These are phyloP conservation scores for Verbascum thapsus DNA, from an alignment of 257 asterid genomes.

Conservation along the genomic window DNA sequence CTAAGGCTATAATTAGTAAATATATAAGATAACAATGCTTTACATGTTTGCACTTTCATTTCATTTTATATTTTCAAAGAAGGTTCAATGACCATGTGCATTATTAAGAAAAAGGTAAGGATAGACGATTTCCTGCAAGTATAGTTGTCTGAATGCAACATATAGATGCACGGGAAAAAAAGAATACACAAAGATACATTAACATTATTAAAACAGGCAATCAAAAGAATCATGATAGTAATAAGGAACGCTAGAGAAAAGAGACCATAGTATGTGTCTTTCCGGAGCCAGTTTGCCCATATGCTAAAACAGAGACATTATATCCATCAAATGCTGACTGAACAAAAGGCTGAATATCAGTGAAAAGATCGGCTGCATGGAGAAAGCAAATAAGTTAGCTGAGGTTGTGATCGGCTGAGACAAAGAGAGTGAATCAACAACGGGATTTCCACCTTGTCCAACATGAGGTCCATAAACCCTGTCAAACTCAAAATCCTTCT, in stretches of 20 bases:
- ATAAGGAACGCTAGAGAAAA: conserved; percentile 34
- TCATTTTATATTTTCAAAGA: conserved; percentile 12
- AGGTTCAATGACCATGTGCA: neutral
- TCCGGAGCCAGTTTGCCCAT: conserved; percentile 88
- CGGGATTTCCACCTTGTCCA: conserved; percentile 69
- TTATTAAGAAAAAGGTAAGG: conserved; percentile 1
- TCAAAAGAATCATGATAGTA: conserved; percentile 21
- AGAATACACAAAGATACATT: conserved; percentile 17
- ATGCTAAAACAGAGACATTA: conserved; percentile 82
- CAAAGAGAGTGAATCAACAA: conserved; percentile 24
- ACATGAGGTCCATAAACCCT: conserved; percentile 98
- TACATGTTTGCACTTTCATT: conserved; percentile 13
- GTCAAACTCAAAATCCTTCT: conserved; percentile 97
- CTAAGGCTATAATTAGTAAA: conserved; percentile 11
- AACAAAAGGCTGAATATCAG: conserved; percentile 93
- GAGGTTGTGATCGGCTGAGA: conserved; percentile 30
- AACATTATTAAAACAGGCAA: conserved; percentile 17
- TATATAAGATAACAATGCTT: conserved; percentile 17
- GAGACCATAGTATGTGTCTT: conserved; percentile 94
- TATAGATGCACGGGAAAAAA: conserved; percentile 14
- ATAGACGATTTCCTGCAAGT: conserved; percentile 9
- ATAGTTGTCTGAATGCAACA: neutral
- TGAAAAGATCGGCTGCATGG: conserved; percentile 87
- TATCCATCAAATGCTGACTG: conserved; percentile 99
- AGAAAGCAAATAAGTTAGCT: conserved; percentile 37